Evolutionary conservation across 495 filamentous ascomycete species (phyloP).

Genomic region (Penicillium salamii): DNA sequence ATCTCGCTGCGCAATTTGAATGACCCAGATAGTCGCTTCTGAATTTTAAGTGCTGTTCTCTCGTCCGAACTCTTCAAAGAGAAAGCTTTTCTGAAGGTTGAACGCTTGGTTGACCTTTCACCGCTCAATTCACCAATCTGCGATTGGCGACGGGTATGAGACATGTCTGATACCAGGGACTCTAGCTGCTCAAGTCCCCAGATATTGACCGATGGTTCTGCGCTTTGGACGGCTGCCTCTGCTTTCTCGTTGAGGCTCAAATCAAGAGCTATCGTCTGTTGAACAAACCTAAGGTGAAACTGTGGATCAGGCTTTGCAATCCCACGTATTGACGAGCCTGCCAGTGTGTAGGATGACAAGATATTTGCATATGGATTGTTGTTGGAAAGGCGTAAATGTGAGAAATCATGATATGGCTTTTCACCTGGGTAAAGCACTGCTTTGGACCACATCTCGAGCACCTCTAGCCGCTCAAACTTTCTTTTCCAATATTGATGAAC

Average conservation of each 20-base stretch:
- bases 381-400: conserved; percentile 16
- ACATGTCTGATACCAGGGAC: conserved; percentile 23
- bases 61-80: conserved; percentile 37
- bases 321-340: conserved; percentile 5
- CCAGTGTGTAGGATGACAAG: conserved; percentile 23
- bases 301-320: conserved; percentile 16
- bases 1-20: conserved; percentile 30
- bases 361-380: conserved; percentile 34
- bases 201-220: conserved; percentile 39
- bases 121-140: conserved; percentile 2
- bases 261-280: conserved; percentile 28
- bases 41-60: conserved; percentile 22
- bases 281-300: conserved; percentile 27
- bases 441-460: conserved; percentile 42
- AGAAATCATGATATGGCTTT: conserved; percentile 37
- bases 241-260: conserved; percentile 33
- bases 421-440: conserved; percentile 51
- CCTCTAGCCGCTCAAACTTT: conserved; percentile 32
- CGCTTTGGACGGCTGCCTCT: conserved; percentile 30
- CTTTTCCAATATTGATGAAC: conserved; percentile 30
- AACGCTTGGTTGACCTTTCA: conserved; percentile 26
- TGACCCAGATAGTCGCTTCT: conserved; percentile 4
- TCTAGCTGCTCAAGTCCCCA: conserved; percentile 30
- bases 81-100: conserved; percentile 34
- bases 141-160: conserved; percentile 7